Base-by-base conservation (phyloP, 139 green algal genomes). In the Trebouxia sp. region DNA sequence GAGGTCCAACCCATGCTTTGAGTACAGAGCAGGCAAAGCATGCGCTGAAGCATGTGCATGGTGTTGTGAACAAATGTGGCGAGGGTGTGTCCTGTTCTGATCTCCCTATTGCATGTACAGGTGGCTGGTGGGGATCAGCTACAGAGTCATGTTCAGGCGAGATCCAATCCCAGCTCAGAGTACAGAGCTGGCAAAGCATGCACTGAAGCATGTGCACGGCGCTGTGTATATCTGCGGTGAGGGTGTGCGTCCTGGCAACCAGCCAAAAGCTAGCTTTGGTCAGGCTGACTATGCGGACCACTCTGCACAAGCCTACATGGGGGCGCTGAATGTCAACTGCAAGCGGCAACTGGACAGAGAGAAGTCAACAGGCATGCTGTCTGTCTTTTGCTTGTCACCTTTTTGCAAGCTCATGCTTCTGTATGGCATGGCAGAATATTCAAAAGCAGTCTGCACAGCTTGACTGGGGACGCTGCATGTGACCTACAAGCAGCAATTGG, bases 41-140 rank as follows among this genome's bases (percentile, higher is more conserved):
- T 45, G 32, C 45, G 11, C 72, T 79, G 28, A 79, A 45, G 15
- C 72, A 62, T 55, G 72, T 79, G 11, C 72, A 62, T 66, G 72
- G 72, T n/a, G n/a, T n/a, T n/a, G n/a, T n/a, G n/a, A n/a, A n/a
- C n/a, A n/a, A n/a, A n/a, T n/a, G n/a, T n/a, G n/a, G n/a, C n/a
- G n/a, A n/a, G n/a, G n/a, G n/a, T n/a, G n/a, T n/a, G n/a, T n/a
- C n/a, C n/a, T n/a, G n/a, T n/a, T n/a, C n/a, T n/a, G n/a, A n/a
- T n/a, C n/a, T n/a, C n/a, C n/a, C n/a, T n/a, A n/a, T n/a, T 50
- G 32, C 35, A 35, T 50, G 35, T 32, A 42, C 67, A 77, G 67
- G 72, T 79, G 72, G 72, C 50, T 79, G 72, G 72, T 79, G 28
- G 72, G 43, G 4, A 65, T 79, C 11, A 79, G 72, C 72, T 79